Evolutionary conservation across 768 basidiomycete species (phyloP).

Genomic region (Tricholoma hemisulphureum): DNA sequence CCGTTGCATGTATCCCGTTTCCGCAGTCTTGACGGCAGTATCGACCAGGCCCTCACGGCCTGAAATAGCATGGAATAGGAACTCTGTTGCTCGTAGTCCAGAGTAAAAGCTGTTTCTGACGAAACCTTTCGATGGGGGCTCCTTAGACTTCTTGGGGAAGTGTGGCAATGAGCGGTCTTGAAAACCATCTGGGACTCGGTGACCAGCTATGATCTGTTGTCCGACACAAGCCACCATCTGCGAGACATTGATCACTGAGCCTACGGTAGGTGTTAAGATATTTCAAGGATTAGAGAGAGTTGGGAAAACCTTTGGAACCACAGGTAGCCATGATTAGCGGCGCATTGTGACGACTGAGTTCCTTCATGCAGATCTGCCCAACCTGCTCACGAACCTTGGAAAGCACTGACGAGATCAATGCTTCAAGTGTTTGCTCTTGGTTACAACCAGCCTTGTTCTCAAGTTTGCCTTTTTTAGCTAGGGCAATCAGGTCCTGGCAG

Average conservation of each 20-base stretch:
- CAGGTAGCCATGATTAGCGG: conserved; percentile 99
- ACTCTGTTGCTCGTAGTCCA: conserved; percentile 90
- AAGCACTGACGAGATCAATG: conserved; percentile 89
- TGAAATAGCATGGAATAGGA: conserved; percentile 98
- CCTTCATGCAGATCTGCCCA: conserved; percentile 96
- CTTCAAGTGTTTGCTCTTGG: conserved; percentile 95
- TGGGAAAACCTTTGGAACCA: conserved; percentile 84
- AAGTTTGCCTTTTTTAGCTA: conserved; percentile 86
- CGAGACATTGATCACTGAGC: conserved; percentile 98
- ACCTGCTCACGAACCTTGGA: conserved; percentile 96
- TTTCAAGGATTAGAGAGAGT: not conserved
- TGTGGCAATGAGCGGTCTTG: conserved; percentile 99
- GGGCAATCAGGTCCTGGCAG: conserved; percentile 83
- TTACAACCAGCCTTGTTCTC: conserved; percentile 98
- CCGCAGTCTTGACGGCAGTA: conserved; percentile 99
- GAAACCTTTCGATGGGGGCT: conserved; percentile 97
- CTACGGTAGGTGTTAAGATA: conserved; percentile 28
- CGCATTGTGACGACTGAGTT: conserved; percentile 95
- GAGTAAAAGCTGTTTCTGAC: conserved; percentile 97
- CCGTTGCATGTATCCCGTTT: conserved; percentile 99
- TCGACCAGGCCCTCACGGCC: conserved; percentile 98
- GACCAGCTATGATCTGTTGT: conserved; percentile 96
- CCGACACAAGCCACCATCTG: conserved; percentile 99
- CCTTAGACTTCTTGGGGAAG: conserved; percentile 94
- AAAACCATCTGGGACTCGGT: conserved; percentile 98